Conservation (phyloP, 1,284 basidiomycete genomes). For the Malassezia sp. region DNA sequence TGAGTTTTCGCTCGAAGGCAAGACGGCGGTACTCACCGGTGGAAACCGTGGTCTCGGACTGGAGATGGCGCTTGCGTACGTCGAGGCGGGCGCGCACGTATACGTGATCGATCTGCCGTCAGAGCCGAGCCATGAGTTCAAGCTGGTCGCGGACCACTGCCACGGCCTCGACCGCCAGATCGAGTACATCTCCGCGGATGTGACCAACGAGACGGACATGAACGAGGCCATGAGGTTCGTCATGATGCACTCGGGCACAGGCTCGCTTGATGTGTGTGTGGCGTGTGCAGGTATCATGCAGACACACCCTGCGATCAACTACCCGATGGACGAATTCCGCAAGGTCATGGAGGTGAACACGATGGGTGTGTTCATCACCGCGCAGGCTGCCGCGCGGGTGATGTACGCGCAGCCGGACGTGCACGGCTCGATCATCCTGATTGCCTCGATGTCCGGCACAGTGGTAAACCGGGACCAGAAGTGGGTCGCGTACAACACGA, state of each 20-base stretch:
- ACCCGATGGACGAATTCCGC: constrained; percentile 60
- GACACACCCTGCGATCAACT: constrained; percentile 57
- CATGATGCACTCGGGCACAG: constrained; percentile 42
- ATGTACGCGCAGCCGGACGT: constrained; percentile 58
- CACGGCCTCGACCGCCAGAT: constrained; percentile 58
- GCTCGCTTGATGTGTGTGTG: constrained; percentile 61
- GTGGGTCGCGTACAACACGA: constrained; percentile 70
- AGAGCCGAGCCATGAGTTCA: constrained; percentile 60
- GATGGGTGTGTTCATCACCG: constrained; percentile 64
- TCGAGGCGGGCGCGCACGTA: constrained; percentile 66
- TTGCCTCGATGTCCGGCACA: constrained; percentile 75
- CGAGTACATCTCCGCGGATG: constrained; percentile 44
- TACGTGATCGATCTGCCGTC: constrained; percentile 65
- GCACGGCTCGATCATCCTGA: constrained; percentile 67
- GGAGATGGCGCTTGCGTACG: constrained; percentile 65
- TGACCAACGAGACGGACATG: constrained; percentile 54
- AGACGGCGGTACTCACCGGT: constrained; percentile 55
- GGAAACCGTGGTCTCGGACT: constrained; percentile 70
- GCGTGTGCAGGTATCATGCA: constrained; percentile 67
- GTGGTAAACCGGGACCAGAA: constrained; percentile 62
- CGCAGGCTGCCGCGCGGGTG: constrained; percentile 65
- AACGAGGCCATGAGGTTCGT: constrained; percentile 44
- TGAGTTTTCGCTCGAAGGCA: constrained; percentile 63
- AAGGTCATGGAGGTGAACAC: constrained; percentile 61
- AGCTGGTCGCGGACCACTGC: constrained; percentile 46